Evolutionary conservation across 2,329 filamentous ascomycete genomes (phyloP).

Genomic region (Diplocarpon rosae): DNA sequence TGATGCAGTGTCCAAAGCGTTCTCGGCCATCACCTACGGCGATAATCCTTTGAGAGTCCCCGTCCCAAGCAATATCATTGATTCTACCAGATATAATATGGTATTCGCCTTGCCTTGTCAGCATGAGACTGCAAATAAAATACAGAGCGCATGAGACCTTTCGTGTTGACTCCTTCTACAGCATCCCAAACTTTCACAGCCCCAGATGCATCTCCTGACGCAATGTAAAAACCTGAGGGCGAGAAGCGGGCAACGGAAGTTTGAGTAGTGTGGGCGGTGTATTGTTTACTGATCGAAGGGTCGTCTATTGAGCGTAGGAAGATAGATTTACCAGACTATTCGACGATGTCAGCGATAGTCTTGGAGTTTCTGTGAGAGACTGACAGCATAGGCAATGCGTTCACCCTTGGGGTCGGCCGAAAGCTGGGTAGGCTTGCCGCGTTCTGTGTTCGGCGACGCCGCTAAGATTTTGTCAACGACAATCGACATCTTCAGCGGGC

Average conservation of each 20-base stretch:
- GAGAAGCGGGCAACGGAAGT: constrained; percentile 92
- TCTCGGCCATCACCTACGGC: constrained; percentile 93
- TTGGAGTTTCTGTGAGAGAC: constrained; percentile 25
- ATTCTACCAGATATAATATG: constrained; percentile 88
- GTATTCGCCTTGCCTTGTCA: constrained; percentile 55
- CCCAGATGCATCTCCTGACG: constrained; percentile 79
- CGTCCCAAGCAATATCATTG: constrained; percentile 96
- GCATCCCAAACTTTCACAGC: constrained; percentile 88
- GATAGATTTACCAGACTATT: constrained; percentile 85
- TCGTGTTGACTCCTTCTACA: constrained; percentile 72
- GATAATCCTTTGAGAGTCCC: constrained; percentile 91
- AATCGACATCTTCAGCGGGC: constrained; percentile 33
- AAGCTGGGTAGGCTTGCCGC: constrained; percentile 81
- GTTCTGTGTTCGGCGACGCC: constrained; percentile 68
- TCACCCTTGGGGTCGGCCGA: constrained; percentile 83
- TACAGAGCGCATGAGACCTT: constrained; percentile 30
- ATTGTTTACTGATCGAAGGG: constrained; percentile 75
- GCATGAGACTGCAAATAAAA: not conserved
- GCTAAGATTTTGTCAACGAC: constrained; percentile 64
- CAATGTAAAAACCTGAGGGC: constrained; percentile 88
- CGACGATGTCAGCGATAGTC: constrained; percentile 7
- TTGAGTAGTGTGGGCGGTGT: constrained; percentile 77
- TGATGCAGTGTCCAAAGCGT: constrained; percentile 87
- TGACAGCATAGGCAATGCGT: constrained; percentile 82
- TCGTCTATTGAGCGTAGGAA: constrained; percentile 92